phyloP scores from a whole-genome alignment of 331 rosid genomes.

The Stylosanthes scabra region DNA sequence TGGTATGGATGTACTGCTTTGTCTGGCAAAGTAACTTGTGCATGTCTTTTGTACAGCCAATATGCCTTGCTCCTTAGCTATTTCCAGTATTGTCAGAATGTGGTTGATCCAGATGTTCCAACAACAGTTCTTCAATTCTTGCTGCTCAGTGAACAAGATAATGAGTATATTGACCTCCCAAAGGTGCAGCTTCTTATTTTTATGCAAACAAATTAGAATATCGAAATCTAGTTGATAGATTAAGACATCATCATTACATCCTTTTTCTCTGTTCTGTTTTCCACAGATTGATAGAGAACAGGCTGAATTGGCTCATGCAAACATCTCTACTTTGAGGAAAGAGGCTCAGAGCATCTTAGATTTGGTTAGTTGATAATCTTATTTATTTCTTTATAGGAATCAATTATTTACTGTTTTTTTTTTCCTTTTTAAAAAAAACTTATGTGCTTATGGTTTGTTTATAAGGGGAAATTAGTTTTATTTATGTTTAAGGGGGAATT shows the following conservation, averaged over 20 bases:
- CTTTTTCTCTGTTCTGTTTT: conserved; percentile 11
- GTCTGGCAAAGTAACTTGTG: conserved; percentile 53
- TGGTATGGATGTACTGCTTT: conserved; percentile 36
- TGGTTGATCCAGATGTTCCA: conserved; percentile 94
- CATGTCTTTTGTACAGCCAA: conserved; percentile 67
- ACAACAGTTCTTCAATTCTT: conserved; percentile 81
- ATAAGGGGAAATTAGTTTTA: too few species aligned
- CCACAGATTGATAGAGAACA: conserved; percentile 85
- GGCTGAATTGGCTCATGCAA: conserved; percentile 84
- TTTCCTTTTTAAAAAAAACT: too few species aligned
- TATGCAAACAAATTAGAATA: conserved; percentile 1
- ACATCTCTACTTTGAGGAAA: conserved; percentile 85
- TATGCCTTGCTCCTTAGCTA: conserved; percentile 95
- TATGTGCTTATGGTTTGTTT: background rate
- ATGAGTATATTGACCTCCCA: conserved; percentile 85
- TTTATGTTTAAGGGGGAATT: too few species aligned
- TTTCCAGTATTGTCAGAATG: conserved; percentile 92
- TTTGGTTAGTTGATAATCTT: conserved; percentile 62
- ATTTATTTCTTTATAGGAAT: background rate
- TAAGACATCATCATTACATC: conserved; percentile 16
- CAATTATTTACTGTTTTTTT: background rate
- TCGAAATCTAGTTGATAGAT: conserved; percentile 10
- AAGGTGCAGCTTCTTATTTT: conserved; percentile 50
- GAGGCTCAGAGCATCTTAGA: conserved; percentile 86
- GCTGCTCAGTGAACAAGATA: conserved; percentile 82